These are phyloP conservation scores for Haematococcus lacustris DNA, from an alignment of 139 green algal species.

Conservation along the genomic window DNA sequence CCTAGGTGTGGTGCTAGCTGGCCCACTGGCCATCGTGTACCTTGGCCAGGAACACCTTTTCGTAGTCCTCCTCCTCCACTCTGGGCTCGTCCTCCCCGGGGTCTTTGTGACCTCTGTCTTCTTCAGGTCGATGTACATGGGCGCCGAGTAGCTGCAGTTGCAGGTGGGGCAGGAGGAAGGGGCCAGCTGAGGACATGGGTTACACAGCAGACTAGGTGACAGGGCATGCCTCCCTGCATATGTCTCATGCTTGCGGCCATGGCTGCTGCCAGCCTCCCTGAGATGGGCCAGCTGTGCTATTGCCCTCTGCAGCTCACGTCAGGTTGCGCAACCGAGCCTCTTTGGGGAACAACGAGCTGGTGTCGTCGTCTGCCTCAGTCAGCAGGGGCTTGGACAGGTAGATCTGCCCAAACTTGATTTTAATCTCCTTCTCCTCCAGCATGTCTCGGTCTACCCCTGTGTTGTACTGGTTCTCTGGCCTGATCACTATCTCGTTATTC, in stretches of 20 bases:
- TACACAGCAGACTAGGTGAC: not conserved
- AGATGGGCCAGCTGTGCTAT: not conserved
- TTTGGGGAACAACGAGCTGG: slow-evolving; percentile 84
- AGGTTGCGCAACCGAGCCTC: slow-evolving; percentile 93
- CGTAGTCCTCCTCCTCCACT: slow-evolving; percentile 31
- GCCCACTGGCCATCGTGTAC: slow-evolving; percentile 12
- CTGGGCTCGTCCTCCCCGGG: slow-evolving; percentile 29
- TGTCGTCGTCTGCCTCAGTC: slow-evolving; percentile 89
- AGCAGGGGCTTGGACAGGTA: slow-evolving; percentile 90
- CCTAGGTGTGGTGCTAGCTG: no score
- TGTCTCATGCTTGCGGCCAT: not conserved
- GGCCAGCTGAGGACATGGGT: not conserved
- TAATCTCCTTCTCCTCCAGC: slow-evolving; percentile 36
- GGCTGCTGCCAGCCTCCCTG: not conserved
- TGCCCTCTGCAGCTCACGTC: slow-evolving; percentile 49
- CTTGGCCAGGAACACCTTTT: slow-evolving; percentile 93
- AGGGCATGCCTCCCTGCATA: not conserved
- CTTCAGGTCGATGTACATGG: slow-evolving; percentile 90
- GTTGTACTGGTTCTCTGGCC: slow-evolving; percentile 76
- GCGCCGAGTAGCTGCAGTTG: slow-evolving; percentile 75
- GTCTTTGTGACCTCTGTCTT: slow-evolving; percentile 57
- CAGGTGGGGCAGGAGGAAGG: not conserved
- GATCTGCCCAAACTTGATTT: slow-evolving; percentile 91
- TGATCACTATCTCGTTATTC: slow-evolving; percentile 50
- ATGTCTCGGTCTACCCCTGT: slow-evolving; percentile 31